phyloP scores from a whole-genome alignment of 2,329 filamentous ascomycete species.

The Aspergillus spinulosporus region DNA sequence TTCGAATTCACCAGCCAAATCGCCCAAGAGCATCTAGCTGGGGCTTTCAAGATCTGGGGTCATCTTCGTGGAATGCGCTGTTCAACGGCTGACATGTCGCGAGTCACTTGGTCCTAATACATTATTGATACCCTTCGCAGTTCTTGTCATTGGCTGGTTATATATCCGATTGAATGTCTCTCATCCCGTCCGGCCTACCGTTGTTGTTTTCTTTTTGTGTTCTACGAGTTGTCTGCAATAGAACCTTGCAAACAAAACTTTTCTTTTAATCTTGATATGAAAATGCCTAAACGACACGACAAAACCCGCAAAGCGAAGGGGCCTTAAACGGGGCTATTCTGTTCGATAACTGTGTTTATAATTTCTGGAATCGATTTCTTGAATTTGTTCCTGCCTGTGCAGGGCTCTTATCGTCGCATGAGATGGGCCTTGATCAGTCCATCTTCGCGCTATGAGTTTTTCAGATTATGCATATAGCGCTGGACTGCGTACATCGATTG shows the following conservation, averaged over 20 bases:
- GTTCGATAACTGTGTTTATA: constrained; percentile 16
- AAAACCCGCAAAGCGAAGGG: constrained; percentile 1
- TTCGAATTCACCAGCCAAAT: constrained; percentile 33
- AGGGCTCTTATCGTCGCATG: background rate
- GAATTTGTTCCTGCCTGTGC: background rate
- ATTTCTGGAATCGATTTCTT: constrained; percentile 16
- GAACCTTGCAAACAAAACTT: constrained; percentile 8
- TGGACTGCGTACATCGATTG: background rate
- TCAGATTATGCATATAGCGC: background rate
- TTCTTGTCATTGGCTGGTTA: constrained; percentile 37
- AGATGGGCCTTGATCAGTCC: background rate
- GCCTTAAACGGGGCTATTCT: background rate
- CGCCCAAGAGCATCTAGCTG: constrained; percentile 36
- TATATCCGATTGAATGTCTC: constrained; percentile 24
- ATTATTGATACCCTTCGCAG: constrained; percentile 44
- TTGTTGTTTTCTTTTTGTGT: constrained; percentile 1
- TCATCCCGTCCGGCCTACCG: constrained; percentile 11
- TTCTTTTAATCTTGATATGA: constrained; percentile 14
- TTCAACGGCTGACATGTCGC: constrained; percentile 19
- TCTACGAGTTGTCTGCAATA: constrained; percentile 13
- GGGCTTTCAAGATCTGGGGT: constrained; percentile 12
- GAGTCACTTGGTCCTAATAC: constrained; percentile 32
- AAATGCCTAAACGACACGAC: constrained; percentile 7
- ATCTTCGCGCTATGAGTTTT: background rate
- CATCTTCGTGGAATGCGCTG: constrained; percentile 11